Evolutionary conservation across 345 rosid species (phyloP), one percentile per base, ranked within the genome.

Genomic region (Excoecaria cochinchinensis): DNA sequence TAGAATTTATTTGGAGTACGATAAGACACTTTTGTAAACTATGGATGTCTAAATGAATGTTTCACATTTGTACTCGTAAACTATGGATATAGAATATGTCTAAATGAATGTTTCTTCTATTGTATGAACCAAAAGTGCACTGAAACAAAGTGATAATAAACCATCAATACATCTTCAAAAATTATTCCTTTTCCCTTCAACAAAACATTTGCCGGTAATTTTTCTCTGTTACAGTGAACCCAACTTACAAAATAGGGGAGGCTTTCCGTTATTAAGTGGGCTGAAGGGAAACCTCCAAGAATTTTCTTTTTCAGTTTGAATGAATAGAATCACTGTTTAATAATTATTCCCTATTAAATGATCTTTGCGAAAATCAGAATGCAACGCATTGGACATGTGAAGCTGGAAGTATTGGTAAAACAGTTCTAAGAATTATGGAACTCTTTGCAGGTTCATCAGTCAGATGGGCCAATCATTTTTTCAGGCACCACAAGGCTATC

Each of bases 391-490:
- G 56, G 25, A 61, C 48, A 19, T 50, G 13, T 7, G 10, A 8
- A 39, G 42, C 21, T 40, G 8, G 5, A 42, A 22, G 13, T 56
- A 65, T 57, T 11, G 24, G 22, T 47, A 58, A 71, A 46, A 39
- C 24, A 57, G 19, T 52, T 39, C 51, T 47, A n/a, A 63, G 25
- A 60, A 44, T 17, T 59, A 31, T 46, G 47, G 4, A 42, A 65
- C 46, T 52, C 38, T 24, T 56, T 7, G 7, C 8, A 17, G 64
- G 38, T 40, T 31, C 9, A 68, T 92, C 82, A 90, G 77, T 82
- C 87, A 11, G 92, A 82, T 66, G 99, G 99, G 63, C 97, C 97
- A 40, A 95, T 90, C 97, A 92, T 95, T 78, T 92, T 95, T 87
- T 88, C 93, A 7, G 99, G 99, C 46, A 95, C 99, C 76, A 95